phyloP scores from a whole-genome alignment of 352 stramenopile genomes.

The Pythium sukuiense region DNA sequence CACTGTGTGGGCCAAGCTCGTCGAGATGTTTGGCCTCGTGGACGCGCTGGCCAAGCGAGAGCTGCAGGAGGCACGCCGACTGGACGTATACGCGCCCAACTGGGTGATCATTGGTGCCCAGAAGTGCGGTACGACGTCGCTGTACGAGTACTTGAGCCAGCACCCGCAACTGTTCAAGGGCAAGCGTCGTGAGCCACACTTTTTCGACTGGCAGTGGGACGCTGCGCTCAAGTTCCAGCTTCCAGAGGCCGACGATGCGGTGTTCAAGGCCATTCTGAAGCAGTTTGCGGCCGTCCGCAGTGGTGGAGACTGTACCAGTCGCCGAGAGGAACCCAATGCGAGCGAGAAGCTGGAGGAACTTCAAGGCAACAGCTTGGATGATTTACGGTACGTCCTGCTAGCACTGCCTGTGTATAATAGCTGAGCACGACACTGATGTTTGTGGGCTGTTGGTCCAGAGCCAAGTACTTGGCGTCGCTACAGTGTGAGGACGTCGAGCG shows the following conservation, averaged over 20 bases:
- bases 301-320: neutral
- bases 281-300: conserved; percentile 23
- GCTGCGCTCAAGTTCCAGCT: conserved; percentile 34
- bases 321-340: conserved; percentile 1
- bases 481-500: conserved; percentile 33
- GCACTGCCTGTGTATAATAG: neutral
- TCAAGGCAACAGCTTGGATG: conserved; percentile 34
- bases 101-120: conserved; percentile 64
- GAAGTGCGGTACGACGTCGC: conserved; percentile 67
- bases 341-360: conserved; percentile 18
- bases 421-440: neutral
- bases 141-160: conserved; percentile 71
- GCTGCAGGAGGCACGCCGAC: conserved; percentile 22
- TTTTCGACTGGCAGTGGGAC: conserved; percentile 65
- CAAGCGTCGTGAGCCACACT: conserved; percentile 61
- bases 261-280: conserved; percentile 30
- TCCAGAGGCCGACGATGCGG: conserved; percentile 25
- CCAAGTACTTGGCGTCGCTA: conserved; percentile 56
- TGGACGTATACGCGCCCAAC: conserved; percentile 37
- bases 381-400: conserved; percentile 39
- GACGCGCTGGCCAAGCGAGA: conserved; percentile 40
- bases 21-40: conserved; percentile 47
- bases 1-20: conserved; percentile 34
- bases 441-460: conserved; percentile 22
- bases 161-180: conserved; percentile 85